Percentiles rank a stretch among this genome's conserved stretches.
Evolutionary conservation across 164 flowering plant species (phyloP).

Genomic region (Liriodendron chinense): DNA sequence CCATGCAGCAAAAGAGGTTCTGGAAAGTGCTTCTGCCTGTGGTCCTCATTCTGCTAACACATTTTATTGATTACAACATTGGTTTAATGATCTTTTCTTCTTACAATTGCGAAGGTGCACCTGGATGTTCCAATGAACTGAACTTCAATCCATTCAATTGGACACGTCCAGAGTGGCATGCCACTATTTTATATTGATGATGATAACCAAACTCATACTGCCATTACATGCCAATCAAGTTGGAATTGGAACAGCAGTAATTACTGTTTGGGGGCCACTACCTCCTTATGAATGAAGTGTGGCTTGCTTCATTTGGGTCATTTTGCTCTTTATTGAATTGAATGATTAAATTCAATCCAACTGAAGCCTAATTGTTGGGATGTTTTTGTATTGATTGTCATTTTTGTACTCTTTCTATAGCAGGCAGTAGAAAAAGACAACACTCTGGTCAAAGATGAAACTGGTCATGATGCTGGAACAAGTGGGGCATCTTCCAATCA

Average conservation of each 20-base stretch:
- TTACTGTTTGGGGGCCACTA: neutral
- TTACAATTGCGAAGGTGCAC: neutral
- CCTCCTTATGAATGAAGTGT: neutral
- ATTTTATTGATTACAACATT: neutral
- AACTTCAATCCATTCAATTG: too few relatives aligned
- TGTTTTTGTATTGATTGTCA: too few relatives aligned
- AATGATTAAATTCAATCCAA: neutral
- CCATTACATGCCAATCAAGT: too few relatives aligned
- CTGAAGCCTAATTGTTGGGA: neutral
- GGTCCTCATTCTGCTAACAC: neutral
- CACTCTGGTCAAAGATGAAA: slow-evolving; percentile 26
- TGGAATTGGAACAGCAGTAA: neutral
- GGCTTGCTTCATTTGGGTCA: neutral
- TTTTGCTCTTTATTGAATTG: neutral
- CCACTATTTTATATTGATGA: too few relatives aligned
- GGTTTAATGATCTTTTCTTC: neutral
- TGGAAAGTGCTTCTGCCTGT: neutral
- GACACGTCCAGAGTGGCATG: too few relatives aligned
- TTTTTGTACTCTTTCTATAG: slow-evolving; percentile 19
- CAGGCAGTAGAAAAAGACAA: slow-evolving; percentile 29
- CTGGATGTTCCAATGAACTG: neutral
- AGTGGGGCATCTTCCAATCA: slow-evolving; percentile 24
- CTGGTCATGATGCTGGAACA: slow-evolving; percentile 27
- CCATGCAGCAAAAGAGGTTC: slow-evolving; percentile 29
- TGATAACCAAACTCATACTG: too few relatives aligned